Evolutionary conservation across 176 grass and related monocot species (phyloP).

Genomic region (Themeda triandra): DNA sequence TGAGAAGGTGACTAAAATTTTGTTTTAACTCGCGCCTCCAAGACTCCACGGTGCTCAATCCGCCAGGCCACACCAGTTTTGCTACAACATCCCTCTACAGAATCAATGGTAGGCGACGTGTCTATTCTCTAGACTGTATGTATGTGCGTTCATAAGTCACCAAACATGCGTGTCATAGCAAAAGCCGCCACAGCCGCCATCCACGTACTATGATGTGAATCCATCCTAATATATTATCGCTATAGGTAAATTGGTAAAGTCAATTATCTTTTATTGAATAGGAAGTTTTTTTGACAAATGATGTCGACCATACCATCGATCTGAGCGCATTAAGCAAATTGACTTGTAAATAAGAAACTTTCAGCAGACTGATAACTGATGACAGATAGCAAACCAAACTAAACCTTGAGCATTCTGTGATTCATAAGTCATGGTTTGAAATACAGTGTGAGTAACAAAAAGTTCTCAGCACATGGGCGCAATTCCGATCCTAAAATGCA

Average conservation of each 20-base stretch:
- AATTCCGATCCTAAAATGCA: not conserved
- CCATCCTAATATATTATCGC: too few species aligned
- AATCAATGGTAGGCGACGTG: too few species aligned
- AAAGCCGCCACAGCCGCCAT: too few species aligned
- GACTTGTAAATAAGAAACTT: not conserved
- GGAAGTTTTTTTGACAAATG: not conserved
- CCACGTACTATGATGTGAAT: too few species aligned
- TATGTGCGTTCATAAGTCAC: too few species aligned
- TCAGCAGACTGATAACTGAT: not conserved
- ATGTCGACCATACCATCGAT: not conserved
- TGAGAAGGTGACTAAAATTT: conserved; percentile 10
- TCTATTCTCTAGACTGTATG: too few species aligned
- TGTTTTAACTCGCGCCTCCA: not conserved
- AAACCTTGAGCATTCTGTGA: not conserved
- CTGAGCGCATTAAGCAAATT: not conserved
- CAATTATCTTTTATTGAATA: not conserved
- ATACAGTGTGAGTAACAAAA: not conserved
- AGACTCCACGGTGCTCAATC: not conserved
- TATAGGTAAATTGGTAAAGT: not conserved
- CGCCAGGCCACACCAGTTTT: too few species aligned
- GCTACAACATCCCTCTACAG: too few species aligned
- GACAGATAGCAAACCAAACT: not conserved
- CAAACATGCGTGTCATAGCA: too few species aligned
- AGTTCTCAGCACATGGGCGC: not conserved
- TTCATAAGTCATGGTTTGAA: not conserved